phyloP scores from a whole-genome alignment of 352 stramenopile genomes.

The Plasmopara muralis region DNA sequence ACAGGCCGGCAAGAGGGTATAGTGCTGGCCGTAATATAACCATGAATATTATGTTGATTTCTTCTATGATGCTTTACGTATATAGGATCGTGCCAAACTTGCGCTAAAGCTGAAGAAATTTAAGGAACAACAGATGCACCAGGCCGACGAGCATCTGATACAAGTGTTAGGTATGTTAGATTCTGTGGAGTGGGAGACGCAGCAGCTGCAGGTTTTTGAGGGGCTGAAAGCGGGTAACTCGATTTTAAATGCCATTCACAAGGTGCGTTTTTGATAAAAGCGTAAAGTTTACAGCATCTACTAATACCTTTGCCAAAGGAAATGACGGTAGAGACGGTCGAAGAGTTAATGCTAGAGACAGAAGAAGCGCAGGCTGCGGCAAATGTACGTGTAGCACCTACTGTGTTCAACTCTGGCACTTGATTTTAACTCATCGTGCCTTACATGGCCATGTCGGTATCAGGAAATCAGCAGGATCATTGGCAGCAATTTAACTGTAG shows the following conservation, averaged over 20 bases:
- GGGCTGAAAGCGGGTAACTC: slow-evolving; percentile 84
- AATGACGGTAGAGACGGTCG: slow-evolving; percentile 82
- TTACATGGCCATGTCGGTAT: neutral
- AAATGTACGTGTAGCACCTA: slow-evolving; percentile 38
- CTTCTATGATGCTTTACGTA: slow-evolving; percentile 3
- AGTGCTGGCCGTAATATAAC: neutral
- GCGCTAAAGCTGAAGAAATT: slow-evolving; percentile 88
- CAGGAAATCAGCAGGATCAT: slow-evolving; percentile 86
- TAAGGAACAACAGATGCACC: slow-evolving; percentile 84
- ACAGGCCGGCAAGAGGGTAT: slow-evolving; percentile 54
- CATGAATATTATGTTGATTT: neutral
- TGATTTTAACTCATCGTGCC: neutral
- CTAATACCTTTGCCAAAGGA: slow-evolving; percentile 32
- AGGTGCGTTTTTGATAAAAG: slow-evolving; percentile 27
- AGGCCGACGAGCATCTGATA: slow-evolving; percentile 80
- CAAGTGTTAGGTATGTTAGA: slow-evolving; percentile 84
- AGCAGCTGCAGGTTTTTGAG: slow-evolving; percentile 86
- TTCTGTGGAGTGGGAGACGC: slow-evolving; percentile 84
- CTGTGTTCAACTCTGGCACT: slow-evolving; percentile 2
- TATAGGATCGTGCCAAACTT: slow-evolving; percentile 76
- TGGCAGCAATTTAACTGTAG: slow-evolving; percentile 59
- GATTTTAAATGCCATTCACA: slow-evolving; percentile 83
- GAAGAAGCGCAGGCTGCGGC: slow-evolving; percentile 75
- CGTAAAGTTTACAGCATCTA: too few species aligned
- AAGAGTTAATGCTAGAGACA: slow-evolving; percentile 86